Conservation (phyloP, 495 filamentous ascomycete genomes). For the Astrocystis sublimbata region DNA sequence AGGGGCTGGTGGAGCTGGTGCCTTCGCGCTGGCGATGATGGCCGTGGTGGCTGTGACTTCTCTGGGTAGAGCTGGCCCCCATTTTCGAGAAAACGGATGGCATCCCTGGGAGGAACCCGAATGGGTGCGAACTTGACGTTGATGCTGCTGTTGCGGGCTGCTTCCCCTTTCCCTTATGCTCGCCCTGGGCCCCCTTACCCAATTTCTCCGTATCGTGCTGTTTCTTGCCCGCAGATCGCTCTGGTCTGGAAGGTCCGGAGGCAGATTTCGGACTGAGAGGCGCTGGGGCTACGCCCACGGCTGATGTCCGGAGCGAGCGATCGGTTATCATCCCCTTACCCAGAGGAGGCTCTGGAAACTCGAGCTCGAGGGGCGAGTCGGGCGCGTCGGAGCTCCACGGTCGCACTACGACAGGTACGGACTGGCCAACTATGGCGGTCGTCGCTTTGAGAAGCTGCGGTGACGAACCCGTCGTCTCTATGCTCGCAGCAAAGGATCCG, state of each 20-base stretch:
- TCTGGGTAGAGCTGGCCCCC: neutral
- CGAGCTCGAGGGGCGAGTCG: conserved; percentile 26
- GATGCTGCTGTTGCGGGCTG: too few relatives aligned
- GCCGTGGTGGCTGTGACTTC: conserved; percentile 5
- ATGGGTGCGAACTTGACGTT: neutral
- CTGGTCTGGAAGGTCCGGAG: too few relatives aligned
- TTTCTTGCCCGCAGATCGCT: conserved; percentile 22
- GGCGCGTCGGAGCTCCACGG: conserved; percentile 10
- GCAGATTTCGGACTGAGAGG: too few relatives aligned
- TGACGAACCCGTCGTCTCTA: conserved; percentile 27
- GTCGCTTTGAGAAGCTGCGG: conserved; percentile 28
- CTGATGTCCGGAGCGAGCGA: neutral
- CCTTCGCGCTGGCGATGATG: neutral
- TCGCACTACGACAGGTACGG: conserved; percentile 30
- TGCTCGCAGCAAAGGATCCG: conserved; percentile 29
- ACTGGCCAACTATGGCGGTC: conserved; percentile 28
- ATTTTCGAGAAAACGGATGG: neutral
- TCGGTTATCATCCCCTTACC: neutral
- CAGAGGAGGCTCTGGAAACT: neutral
- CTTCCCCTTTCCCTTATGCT: conserved; percentile 4
- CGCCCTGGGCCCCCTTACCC: conserved; percentile 16
- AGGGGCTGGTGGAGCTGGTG: conserved; percentile 1
- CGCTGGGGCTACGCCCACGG: conserved; percentile 14
- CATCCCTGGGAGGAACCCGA: neutral
- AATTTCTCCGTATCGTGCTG: conserved; percentile 29